Evolutionary conservation across 2,329 filamentous ascomycete genomes (phyloP).

Genomic region (Fusarium lateritium): DNA sequence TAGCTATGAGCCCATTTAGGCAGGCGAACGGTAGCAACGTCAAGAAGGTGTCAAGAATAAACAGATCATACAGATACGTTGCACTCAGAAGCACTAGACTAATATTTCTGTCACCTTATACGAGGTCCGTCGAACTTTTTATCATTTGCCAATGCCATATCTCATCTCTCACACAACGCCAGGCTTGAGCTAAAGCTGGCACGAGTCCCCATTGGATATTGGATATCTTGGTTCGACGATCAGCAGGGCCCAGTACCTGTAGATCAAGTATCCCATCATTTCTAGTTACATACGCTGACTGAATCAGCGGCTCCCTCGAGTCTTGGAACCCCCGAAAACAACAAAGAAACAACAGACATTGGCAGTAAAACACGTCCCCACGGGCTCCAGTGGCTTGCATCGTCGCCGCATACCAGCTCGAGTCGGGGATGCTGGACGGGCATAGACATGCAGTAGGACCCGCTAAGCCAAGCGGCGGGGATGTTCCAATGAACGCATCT

Average conservation of each 20-base stretch:
- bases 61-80: constrained; percentile 3
- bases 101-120: constrained; percentile 18
- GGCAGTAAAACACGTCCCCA: constrained; percentile 5
- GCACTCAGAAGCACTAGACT: background rate
- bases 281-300: background rate
- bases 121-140: background rate
- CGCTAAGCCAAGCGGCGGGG: constrained; percentile 1
- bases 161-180: constrained; percentile 16
- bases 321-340: constrained; percentile 13
- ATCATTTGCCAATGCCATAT: constrained; percentile 18
- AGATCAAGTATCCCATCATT: constrained; percentile 34
- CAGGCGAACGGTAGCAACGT: constrained; percentile 23
- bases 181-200: constrained; percentile 9
- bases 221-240: constrained; percentile 29
- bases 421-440: background rate
- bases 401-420: constrained; percentile 26
- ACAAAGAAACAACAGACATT: constrained; percentile 9
- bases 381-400: constrained; percentile 31
- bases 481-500: constrained; percentile 3
- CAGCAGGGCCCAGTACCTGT: constrained; percentile 28
- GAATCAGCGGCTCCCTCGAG: constrained; percentile 10
- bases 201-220: constrained; percentile 13
- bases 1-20: constrained; percentile 27
- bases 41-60: constrained; percentile 16
- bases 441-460: constrained; percentile 12